A percentile compares a stretch with the other conserved stretches of the same genome.
These are phyloP conservation scores for Phaeodactylum tricornutum DNA, from an alignment of 108 stramenopile species.

Conservation along the genomic window DNA sequence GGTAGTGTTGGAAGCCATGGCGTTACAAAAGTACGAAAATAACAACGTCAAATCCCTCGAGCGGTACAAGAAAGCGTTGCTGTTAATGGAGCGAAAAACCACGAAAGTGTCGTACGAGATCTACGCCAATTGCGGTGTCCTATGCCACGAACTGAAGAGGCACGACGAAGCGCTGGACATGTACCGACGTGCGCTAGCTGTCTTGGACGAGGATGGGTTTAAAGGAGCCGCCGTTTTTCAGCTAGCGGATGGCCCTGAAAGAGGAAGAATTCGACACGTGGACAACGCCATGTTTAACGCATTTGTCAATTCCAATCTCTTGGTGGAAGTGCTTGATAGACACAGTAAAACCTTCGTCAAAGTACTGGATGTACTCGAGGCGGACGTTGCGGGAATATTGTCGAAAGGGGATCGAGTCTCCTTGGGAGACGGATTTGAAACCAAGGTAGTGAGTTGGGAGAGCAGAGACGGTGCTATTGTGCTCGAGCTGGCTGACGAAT, in stretches of 20 bases:
- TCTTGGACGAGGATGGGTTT: constrained; percentile 26
- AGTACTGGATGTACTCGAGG: not conserved
- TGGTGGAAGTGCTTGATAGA: not conserved
- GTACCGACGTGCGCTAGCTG: constrained; percentile 52
- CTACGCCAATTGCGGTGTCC: constrained; percentile 71
- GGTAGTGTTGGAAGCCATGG: constrained; percentile 66
- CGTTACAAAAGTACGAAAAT: constrained; percentile 68
- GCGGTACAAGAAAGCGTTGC: constrained; percentile 65
- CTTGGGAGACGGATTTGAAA: constrained; percentile 24
- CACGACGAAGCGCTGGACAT: constrained; percentile 54
- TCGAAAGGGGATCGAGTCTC: constrained; percentile 24
- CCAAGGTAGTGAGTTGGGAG: constrained; percentile 16
- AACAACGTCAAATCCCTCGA: constrained; percentile 55
- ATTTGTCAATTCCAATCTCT: constrained; percentile 25
- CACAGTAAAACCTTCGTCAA: not conserved
- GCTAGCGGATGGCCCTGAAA: too few relatives aligned
- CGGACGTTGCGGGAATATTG: not conserved
- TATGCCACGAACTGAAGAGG: constrained; percentile 70
- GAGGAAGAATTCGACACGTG: constrained; percentile 35
- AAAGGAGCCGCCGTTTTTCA: too few relatives aligned
- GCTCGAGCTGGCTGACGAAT: constrained; percentile 11
- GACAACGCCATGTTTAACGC: constrained; percentile 63
- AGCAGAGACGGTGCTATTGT: constrained; percentile 15
- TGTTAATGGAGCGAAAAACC: constrained; percentile 49
- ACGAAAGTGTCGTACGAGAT: constrained; percentile 41